A percentile compares a stretch with the other conserved stretches of the same genome.
These are phyloP conservation scores for Sporothrix schenckii DNA, from an alignment of 2,329 filamentous ascomycete genomes.

Conservation along the genomic window DNA sequence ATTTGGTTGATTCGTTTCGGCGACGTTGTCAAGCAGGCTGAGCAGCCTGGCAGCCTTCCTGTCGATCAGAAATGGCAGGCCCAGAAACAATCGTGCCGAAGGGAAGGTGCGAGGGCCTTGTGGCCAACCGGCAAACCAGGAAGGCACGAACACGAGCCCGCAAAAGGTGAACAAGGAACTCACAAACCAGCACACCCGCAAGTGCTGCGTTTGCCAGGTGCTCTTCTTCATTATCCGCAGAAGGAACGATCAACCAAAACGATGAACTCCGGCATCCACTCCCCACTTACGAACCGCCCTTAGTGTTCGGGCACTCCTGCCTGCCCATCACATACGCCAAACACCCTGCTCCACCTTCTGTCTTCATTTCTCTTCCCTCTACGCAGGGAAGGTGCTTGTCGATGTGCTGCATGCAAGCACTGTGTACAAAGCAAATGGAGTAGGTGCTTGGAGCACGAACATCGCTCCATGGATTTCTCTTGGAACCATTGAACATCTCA, in stretches of 20 bases:
- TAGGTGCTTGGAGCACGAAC: too few species aligned
- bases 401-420: conserved; percentile 19
- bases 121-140: conserved; percentile 27
- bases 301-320: conserved; percentile 23
- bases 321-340: conserved; percentile 19
- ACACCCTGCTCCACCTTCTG: conserved; percentile 15
- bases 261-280: neutral
- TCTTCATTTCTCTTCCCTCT: neutral
- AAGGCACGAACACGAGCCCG: neutral
- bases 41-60: conserved; percentile 11
- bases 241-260: conserved; percentile 16
- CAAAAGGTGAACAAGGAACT: neutral
- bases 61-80: neutral
- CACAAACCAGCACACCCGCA: neutral
- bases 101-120: neutral
- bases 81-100: neutral
- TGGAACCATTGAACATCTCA: neutral
- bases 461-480: too few species aligned
- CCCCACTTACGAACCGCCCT: neutral
- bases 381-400: conserved; percentile 22
- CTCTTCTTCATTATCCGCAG: conserved; percentile 19
- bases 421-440: too few species aligned
- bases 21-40: conserved; percentile 23
- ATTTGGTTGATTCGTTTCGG: neutral
- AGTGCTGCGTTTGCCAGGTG: conserved; percentile 2